Conservation (phyloP, 495 filamentous ascomycete species). For the Aspergillus sparsus region DNA sequence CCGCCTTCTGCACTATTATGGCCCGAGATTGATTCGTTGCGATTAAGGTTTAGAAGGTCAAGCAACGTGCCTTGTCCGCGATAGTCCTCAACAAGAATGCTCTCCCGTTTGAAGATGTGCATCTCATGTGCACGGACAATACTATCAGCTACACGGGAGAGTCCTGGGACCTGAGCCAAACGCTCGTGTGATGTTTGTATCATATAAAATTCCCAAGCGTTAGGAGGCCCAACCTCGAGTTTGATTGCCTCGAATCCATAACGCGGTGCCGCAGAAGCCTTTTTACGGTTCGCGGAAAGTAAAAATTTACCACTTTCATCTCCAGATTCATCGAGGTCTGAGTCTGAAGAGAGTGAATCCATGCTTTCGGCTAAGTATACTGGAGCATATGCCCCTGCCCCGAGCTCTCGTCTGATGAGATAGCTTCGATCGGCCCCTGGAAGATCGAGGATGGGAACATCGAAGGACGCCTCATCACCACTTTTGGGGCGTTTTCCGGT, state of each 20-base stretch:
- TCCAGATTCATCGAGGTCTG: constrained; percentile 42
- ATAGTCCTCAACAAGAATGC: constrained; percentile 84
- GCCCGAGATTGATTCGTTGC: constrained; percentile 57
- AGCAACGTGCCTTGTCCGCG: constrained; percentile 89
- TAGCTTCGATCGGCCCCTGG: constrained; percentile 60
- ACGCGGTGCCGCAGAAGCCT: constrained; percentile 38
- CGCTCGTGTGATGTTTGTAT: constrained; percentile 78
- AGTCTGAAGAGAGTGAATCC: constrained; percentile 48
- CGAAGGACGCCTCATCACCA: constrained; percentile 52
- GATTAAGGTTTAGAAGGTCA: constrained; percentile 85
- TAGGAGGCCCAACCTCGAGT: constrained; percentile 80
- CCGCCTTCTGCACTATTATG: constrained; percentile 54
- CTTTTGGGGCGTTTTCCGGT: constrained; percentile 61
- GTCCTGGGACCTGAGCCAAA: constrained; percentile 49
- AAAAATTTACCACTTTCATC: constrained; percentile 27
- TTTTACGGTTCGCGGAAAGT: constrained; percentile 15
- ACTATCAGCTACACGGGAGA: constrained; percentile 66
- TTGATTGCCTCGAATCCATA: constrained; percentile 80
- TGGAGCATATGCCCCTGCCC: constrained; percentile 89
- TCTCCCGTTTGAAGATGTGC: constrained; percentile 84
- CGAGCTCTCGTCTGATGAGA: constrained; percentile 82
- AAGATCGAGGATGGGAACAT: constrained; percentile 68
- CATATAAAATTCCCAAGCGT: constrained; percentile 95
- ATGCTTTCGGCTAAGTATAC: constrained; percentile 86
- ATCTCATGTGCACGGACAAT: constrained; percentile 81